Base-by-base conservation (phyloP, 345 rosid genomes). In the Acer campestre region DNA sequence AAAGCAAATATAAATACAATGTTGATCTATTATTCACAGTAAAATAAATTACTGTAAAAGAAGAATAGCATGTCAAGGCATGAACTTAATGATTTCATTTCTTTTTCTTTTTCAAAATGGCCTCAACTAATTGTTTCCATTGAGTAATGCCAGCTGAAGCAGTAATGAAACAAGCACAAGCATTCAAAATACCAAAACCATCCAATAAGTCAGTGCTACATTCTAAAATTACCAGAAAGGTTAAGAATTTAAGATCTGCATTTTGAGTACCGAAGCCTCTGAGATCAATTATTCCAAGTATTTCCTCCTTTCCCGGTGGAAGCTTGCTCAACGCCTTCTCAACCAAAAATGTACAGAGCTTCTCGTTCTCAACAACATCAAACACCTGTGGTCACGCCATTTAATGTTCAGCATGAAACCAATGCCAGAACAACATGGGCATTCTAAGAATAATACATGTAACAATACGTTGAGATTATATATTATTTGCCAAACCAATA, bases 241-340 rank as follows among this genome's bases (percentile, higher is more conserved):
- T 87, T 78, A 91, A 78, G 88, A 88, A 93, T 68, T 82, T 87
- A 64, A 93, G 86, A 85, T 93, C 97, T 35, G 97, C 92, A 77
- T 91, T 96, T 79, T 84, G 77, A 42, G 82, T 78, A 51, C 92
- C 82, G 70, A 91, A 92, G 61, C 88, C 97, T 66, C 95, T 89
- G 42, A 93, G 97, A 85, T 94, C 98, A 84, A 91, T 42, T 71
- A 94, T 78, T 75, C 88, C 97, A 71, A 94, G 93, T 74, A 96
- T 88, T 76, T 91, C 85, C 64, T 89, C 85, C 88, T 91, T 81
- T 51, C 95, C 95, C 59, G 87, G 71, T 44, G 93, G 92, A 55
- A 92, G 91, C 85, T 86, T 93, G 72, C 86, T 84, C 78, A 94
- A 73, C 75, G 97, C 97, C 89, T 90, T 92, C 82, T 96, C 97